Percentiles rank a stretch among this genome's conserved stretches.
These are phyloP conservation scores for Calonectria hawksworthii DNA, from an alignment of 2,329 filamentous ascomycete genomes.

Conservation along the genomic window DNA sequence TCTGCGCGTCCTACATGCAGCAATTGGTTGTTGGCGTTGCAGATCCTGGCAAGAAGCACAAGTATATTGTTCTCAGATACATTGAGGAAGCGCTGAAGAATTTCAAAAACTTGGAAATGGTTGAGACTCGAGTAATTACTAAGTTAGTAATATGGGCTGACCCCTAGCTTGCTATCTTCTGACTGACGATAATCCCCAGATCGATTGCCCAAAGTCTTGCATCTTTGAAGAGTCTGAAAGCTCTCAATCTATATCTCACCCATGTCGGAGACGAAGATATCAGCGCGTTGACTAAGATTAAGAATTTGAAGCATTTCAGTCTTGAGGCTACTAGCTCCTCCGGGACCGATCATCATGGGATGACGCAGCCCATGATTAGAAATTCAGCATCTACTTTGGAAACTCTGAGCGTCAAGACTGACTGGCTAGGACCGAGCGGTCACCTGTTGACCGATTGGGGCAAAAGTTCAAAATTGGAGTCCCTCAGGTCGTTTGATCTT, in stretches of 20 bases:
- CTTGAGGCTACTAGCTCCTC: neutral
- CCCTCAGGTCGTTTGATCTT: constrained; percentile 30
- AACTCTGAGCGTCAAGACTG: neutral
- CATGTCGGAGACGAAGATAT: neutral
- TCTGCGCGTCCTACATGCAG: constrained; percentile 18
- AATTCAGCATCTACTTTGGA: constrained; percentile 37
- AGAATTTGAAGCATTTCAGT: constrained; percentile 33
- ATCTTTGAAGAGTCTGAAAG: constrained; percentile 26
- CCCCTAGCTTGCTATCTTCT: neutral
- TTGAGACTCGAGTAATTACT: constrained; percentile 26
- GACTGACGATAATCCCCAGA: constrained; percentile 23
- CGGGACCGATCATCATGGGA: neutral
- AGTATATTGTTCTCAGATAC: constrained; percentile 32
- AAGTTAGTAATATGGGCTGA: constrained; percentile 17
- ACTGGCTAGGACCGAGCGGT: neutral
- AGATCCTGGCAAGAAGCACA: constrained; percentile 28
- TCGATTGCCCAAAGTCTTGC: constrained; percentile 28
- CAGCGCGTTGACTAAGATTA: constrained; percentile 10
- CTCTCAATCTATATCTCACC: constrained; percentile 12
- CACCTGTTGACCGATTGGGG: constrained; percentile 13
- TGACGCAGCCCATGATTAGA: neutral
- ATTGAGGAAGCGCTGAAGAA: constrained; percentile 35
- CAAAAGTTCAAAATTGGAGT: neutral
- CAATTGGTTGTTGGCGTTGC: constrained; percentile 25
- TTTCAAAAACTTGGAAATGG: constrained; percentile 31